Evolutionary conservation across 768 basidiomycete genomes (phyloP).

Genomic region (Gautieria morchelliformis): DNA sequence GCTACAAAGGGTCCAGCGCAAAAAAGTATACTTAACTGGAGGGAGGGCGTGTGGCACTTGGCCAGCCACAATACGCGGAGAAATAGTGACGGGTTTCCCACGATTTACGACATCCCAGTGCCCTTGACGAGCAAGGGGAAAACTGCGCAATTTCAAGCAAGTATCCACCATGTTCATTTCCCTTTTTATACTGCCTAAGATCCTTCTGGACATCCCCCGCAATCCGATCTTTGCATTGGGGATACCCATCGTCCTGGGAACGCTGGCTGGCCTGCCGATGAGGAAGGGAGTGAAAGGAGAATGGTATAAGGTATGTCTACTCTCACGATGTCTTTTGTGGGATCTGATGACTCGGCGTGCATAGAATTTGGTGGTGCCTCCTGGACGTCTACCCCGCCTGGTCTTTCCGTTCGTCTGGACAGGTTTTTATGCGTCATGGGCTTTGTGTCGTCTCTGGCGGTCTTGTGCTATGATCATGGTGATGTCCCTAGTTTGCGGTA

Average conservation of each 20-base stretch:
- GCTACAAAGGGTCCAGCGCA: too few species aligned
- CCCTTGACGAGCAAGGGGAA: too few species aligned
- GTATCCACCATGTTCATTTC: slow-evolving; percentile 16
- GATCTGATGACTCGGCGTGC: not conserved
- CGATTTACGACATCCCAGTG: too few species aligned
- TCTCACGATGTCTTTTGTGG: not conserved
- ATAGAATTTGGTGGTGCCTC: slow-evolving; percentile 40
- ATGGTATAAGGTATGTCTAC: slow-evolving; percentile 48
- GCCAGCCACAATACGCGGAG: too few species aligned
- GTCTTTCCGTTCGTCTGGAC: slow-evolving; percentile 56
- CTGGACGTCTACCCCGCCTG: slow-evolving; percentile 40
- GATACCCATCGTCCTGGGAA: slow-evolving; percentile 47
- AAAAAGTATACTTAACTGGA: too few species aligned
- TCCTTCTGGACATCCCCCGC: slow-evolving; percentile 45
- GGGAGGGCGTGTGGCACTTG: too few species aligned
- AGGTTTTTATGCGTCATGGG: slow-evolving; percentile 50
- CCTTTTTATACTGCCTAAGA: slow-evolving; percentile 32
- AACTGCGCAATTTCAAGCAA: slow-evolving; percentile 11
- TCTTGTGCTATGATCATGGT: slow-evolving; percentile 40
- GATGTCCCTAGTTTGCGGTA: slow-evolving; percentile 34
- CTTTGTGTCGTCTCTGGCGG: slow-evolving; percentile 55
- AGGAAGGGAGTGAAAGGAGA: slow-evolving; percentile 35
- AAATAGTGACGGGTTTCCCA: too few species aligned
- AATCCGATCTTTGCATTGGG: slow-evolving; percentile 50
- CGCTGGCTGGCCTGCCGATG: slow-evolving; percentile 40